phyloP scores from a whole-genome alignment of 306 rosid genomes.

The Inga leiocalycina region DNA sequence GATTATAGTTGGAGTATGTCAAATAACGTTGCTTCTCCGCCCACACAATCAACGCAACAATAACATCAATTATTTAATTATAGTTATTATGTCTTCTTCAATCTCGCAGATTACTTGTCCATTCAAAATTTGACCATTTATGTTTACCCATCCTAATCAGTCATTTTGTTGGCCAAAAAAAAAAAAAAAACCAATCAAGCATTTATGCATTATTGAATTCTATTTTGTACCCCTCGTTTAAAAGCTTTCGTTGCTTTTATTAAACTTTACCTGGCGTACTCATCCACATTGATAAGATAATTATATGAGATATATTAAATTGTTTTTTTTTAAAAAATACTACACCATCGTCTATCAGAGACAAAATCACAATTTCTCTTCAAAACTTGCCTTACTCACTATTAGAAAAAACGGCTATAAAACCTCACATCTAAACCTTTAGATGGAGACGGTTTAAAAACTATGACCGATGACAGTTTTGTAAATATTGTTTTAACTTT shows the following conservation, averaged over 20 bases:
- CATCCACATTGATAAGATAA: background rate
- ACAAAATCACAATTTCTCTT: background rate
- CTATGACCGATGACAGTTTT: no score
- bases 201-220: background rate
- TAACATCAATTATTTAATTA: background rate
- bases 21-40: background rate
- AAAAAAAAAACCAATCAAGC: background rate
- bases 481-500: no score
- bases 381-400: background rate
- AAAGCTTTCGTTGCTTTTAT: no score
- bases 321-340: background rate
- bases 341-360: background rate
- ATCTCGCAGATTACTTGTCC: background rate
- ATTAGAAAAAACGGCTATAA: no score
- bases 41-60: background rate
- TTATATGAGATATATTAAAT: background rate
- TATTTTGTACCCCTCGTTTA: background rate
- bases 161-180: no score
- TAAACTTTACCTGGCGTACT: no score
- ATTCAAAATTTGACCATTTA: background rate
- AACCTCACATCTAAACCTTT: no score
- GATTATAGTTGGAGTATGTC: background rate
- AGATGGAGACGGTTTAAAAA: no score
- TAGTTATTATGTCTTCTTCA: background rate
- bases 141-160: background rate